Evolutionary conservation across 192 early-diverging fungal genomes (phyloP), one percentile per base, ranked within the genome.

Genomic region (Umbelopsis sp.): DNA sequence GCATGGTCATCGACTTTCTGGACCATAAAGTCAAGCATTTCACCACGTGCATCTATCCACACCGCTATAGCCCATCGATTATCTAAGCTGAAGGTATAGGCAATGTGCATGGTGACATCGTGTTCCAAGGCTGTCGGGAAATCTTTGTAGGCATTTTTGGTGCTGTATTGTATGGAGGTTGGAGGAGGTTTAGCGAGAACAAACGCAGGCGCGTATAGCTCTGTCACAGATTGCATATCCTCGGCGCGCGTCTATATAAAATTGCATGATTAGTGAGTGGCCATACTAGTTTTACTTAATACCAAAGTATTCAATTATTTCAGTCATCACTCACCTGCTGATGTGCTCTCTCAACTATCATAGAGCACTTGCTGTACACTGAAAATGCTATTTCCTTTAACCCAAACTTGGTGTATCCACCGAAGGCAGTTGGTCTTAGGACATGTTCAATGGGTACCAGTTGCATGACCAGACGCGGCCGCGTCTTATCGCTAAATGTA

Each of bases 341-440:
- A 29, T 75, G 66, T 44, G 72, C 66, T 25, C 81, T 73, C 68
- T 80, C 80, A 31, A 86, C 71, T 50, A 84, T 74, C 31, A 74
- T 22, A 36, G 74, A 77, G 65, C 85, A 86, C 67, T 81, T 86
- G 41, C 75, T 73, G 43, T 86, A 86, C 20, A 86, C 83, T 16
- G 85, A 75, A 51, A 86, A 86, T 4, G 83, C 85, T 56, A 86
- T 82, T 25, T 86, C 85, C 36, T 80, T 76, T 2, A 86, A 71
- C 8, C 85, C 85, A 69, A 82, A 82, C 29, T 82, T 82, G 11
- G 79, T 68, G 44, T 81, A 86, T 0, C 82, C 81, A 66, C 85
- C 85, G 75, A 86, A 86, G 0, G 75, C 80, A 9, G 81, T 77
- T 1, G 75, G 75, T 44, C 82, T 74, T 14, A 86, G 38, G 1